Percentiles rank a stretch among this genome's conserved stretches.
Evolutionary conservation across 176 grass and related monocot species (phyloP).

Genomic region (Alloteropsis semialata): DNA sequence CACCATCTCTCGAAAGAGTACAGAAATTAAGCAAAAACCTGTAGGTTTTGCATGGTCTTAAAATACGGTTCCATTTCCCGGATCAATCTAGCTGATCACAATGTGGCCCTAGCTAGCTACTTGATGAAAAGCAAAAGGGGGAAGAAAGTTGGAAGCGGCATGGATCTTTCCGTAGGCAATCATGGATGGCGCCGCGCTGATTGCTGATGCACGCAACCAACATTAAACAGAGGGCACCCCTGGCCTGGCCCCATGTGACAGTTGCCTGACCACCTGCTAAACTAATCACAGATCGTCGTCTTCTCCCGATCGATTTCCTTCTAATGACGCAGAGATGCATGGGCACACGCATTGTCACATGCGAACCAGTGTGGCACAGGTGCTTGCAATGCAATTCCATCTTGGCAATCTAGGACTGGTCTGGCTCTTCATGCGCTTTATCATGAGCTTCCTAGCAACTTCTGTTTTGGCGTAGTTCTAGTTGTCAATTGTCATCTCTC

Average conservation of each 20-base stretch:
- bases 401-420: background rate
- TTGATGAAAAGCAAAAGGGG: background rate
- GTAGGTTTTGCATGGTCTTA: background rate
- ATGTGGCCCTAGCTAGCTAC: background rate
- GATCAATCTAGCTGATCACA: background rate
- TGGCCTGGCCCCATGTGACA: constrained; percentile 33
- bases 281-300: constrained; percentile 25
- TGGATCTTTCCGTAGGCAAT: constrained; percentile 27
- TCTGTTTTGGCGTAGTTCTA: background rate
- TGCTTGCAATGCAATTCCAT: background rate
- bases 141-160: constrained; percentile 13
- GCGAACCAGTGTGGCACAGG: constrained; percentile 15
- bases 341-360: constrained; percentile 3
- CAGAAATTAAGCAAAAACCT: background rate
- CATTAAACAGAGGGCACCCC: constrained; percentile 2
- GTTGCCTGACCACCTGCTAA: constrained; percentile 20
- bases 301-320: background rate
- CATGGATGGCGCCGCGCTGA: constrained; percentile 17
- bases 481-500: background rate
- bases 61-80: background rate
- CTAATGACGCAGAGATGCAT: background rate
- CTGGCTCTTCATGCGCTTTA: background rate
- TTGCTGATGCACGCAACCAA: constrained; percentile 14
- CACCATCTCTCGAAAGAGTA: background rate
- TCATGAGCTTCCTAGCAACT: background rate